These are phyloP conservation scores for Starmerella potacharoeniae DNA, from an alignment of 805 yeast species.

Conservation along the genomic window DNA sequence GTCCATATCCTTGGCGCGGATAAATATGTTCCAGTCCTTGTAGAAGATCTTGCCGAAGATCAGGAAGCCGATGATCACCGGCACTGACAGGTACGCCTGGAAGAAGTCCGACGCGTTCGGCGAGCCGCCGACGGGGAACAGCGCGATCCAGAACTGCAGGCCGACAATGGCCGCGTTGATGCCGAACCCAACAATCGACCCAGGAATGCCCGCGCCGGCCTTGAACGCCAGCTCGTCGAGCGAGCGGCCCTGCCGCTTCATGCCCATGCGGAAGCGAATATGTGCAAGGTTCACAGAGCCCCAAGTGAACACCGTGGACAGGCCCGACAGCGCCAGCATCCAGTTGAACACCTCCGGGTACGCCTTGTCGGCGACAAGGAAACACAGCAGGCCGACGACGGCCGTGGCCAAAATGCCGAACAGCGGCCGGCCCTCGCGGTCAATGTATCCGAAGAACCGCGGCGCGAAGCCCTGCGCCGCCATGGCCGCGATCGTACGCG, in stretches of 20 bases:
- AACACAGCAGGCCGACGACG: constrained; percentile 45
- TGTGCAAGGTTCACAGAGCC: constrained; percentile 59
- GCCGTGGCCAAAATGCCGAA: constrained; percentile 44
- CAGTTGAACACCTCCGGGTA: constrained; percentile 49
- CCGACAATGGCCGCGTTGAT: constrained; percentile 50
- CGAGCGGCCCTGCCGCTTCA: constrained; percentile 54
- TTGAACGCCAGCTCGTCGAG: constrained; percentile 55
- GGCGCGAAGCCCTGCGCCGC: constrained; percentile 60
- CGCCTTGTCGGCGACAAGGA: constrained; percentile 48
- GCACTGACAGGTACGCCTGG: constrained; percentile 42
- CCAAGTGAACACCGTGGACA: constrained; percentile 74
- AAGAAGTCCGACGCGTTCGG: constrained; percentile 38
- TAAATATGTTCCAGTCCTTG: constrained; percentile 29
- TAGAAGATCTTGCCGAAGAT: constrained; percentile 41
- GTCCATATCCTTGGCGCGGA: constrained; percentile 43
- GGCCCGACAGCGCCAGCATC: constrained; percentile 67
- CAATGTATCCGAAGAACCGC: constrained; percentile 51
- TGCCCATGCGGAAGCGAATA: constrained; percentile 53
- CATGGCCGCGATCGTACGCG: constrained; percentile 56
- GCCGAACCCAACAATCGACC: constrained; percentile 51
- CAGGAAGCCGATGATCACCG: constrained; percentile 36
- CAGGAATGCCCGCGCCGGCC: constrained; percentile 57
- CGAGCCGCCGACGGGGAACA: constrained; percentile 48
- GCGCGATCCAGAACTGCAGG: constrained; percentile 76
- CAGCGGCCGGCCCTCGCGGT: constrained; percentile 67